phyloP scores from a whole-genome alignment of 2,329 filamentous ascomycete species.

The Fusarium musae region DNA sequence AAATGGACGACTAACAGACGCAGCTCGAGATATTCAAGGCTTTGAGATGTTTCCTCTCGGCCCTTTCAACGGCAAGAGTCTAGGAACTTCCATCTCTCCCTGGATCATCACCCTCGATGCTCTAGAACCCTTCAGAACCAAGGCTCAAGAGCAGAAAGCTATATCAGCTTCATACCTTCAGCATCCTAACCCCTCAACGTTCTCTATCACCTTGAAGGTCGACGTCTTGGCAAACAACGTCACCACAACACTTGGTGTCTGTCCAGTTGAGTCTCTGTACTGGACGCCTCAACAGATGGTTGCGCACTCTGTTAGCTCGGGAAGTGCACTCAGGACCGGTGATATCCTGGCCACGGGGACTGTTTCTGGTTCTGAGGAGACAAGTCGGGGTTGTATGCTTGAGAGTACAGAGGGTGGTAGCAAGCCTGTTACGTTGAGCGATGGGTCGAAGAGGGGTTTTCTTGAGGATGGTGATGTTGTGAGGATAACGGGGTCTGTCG shows the following conservation, averaged over 20 bases:
- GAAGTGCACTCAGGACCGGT: constrained; percentile 38
- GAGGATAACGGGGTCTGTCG: constrained; percentile 52
- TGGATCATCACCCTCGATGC: constrained; percentile 72
- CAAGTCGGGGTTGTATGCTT: constrained; percentile 54
- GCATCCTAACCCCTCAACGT: constrained; percentile 50
- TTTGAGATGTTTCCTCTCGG: constrained; percentile 71
- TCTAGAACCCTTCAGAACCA: constrained; percentile 64
- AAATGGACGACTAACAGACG: constrained; percentile 3
- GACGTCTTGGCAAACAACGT: constrained; percentile 40
- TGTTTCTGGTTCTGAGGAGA: constrained; percentile 49
- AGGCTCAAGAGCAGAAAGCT: not conserved
- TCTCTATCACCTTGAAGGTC: constrained; percentile 47
- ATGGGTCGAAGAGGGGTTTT: constrained; percentile 49
- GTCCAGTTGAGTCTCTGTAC: constrained; percentile 13
- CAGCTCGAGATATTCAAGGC: constrained; percentile 69
- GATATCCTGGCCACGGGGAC: constrained; percentile 58
- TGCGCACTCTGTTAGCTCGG: constrained; percentile 26
- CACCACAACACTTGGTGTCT: not conserved
- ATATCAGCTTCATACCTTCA: constrained; percentile 45
- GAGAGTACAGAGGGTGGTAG: constrained; percentile 53
- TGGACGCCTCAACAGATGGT: constrained; percentile 27
- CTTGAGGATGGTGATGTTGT: constrained; percentile 56
- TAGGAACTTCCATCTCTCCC: constrained; percentile 68
- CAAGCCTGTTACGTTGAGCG: constrained; percentile 41
- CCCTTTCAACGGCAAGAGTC: constrained; percentile 70